Evolutionary conservation across 1,284 basidiomycete genomes (phyloP).

Genomic region (Porodaedalea pini): DNA sequence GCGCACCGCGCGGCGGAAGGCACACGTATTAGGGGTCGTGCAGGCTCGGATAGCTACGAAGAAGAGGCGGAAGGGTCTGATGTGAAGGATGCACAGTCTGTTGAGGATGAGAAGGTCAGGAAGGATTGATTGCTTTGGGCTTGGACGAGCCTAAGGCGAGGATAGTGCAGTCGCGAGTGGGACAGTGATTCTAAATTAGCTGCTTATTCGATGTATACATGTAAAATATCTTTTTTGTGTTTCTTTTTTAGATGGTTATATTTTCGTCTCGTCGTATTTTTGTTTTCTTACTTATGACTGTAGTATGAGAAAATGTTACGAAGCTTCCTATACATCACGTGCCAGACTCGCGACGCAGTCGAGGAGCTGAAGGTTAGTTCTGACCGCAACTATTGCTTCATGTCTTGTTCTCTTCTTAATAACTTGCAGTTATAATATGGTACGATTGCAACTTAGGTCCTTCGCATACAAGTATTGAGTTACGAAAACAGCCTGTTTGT

Average conservation of each 20-base stretch:
- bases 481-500: slow-evolving; percentile 42
- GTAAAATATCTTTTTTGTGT: too few relatives aligned
- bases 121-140: background rate
- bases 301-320: too few relatives aligned
- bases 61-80: background rate
- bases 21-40: background rate
- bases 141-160: too few relatives aligned
- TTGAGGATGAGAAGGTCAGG: background rate
- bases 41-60: background rate
- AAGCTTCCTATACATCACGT: too few relatives aligned
- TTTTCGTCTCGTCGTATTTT: too few relatives aligned
- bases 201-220: too few relatives aligned
- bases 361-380: too few relatives aligned
- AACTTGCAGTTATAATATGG: background rate
- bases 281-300: too few relatives aligned
- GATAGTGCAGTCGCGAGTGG: too few relatives aligned
- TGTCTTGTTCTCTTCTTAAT: background rate
- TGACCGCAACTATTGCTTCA: background rate
- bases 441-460: background rate
- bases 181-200: too few relatives aligned
- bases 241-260: background rate
- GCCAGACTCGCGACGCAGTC: too few relatives aligned
- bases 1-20: slow-evolving; percentile 11
- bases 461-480: background rate
- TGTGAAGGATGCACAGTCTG: background rate